Conservation (phyloP, 2,329 filamentous ascomycete genomes). For the Aureobasidium uvarum region DNA sequence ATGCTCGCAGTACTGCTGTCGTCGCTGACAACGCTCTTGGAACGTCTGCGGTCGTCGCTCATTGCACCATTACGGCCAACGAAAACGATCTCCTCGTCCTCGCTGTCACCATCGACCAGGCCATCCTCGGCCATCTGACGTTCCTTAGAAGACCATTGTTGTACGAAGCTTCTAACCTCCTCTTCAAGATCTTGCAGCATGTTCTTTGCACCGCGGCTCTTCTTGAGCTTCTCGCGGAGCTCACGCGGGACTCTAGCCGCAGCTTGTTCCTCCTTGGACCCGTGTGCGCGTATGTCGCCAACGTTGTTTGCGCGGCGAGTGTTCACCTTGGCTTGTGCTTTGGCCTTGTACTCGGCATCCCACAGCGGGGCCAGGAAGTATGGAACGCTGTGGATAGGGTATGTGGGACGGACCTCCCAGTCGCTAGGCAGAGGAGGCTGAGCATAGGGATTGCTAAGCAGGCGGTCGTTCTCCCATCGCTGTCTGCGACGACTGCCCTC, state of each 20-base stretch:
- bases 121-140: conserved; percentile 50
- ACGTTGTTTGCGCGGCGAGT: conserved; percentile 34
- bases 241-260: conserved; percentile 68
- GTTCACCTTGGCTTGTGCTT: conserved; percentile 36
- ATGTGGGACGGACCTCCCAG: conserved; percentile 78
- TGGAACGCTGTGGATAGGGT: conserved; percentile 73
- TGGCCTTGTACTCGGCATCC: conserved; percentile 59
- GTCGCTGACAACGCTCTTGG: conserved; percentile 46
- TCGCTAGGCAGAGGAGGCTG: conserved; percentile 79
- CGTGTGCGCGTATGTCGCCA: conserved; percentile 30
- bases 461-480: conserved; percentile 93
- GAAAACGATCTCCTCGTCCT: conserved; percentile 90
- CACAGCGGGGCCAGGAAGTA: conserved; percentile 87
- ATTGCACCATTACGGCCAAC: conserved; percentile 67
- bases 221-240: conserved; percentile 76
- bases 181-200: conserved; percentile 83
- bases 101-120: conserved; percentile 50
- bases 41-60: conserved; percentile 56
- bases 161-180: conserved; percentile 74
- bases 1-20: conserved; percentile 8
- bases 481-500: conserved; percentile 83
- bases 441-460: conserved; percentile 81
- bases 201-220: conserved; percentile 70
- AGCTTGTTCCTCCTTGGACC: conserved; percentile 44
- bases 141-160: conserved; percentile 57